These are phyloP conservation scores for Onygena corvina DNA, from an alignment of 2,329 filamentous ascomycete genomes.

Conservation along the genomic window DNA sequence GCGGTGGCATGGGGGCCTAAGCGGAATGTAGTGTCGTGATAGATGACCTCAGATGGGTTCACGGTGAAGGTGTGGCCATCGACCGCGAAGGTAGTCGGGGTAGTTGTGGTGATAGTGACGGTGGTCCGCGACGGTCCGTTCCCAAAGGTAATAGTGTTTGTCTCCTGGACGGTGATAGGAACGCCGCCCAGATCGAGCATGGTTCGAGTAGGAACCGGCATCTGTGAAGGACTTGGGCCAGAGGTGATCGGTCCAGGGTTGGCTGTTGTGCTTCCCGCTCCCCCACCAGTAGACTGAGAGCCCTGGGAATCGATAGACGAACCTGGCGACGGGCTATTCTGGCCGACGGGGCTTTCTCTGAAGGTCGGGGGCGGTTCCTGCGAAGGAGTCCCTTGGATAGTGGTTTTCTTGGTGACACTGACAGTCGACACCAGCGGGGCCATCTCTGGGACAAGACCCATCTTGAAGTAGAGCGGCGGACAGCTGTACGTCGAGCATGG, in stretches of 20 bases:
- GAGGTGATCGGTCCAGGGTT: background rate
- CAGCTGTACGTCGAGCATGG: slow-evolving; percentile 11
- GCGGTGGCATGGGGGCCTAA: background rate
- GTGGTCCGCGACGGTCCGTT: slow-evolving; percentile 7
- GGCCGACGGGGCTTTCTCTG: background rate
- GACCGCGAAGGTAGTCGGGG: slow-evolving; percentile 9
- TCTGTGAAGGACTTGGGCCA: background rate
- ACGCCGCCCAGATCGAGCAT: slow-evolving; percentile 8
- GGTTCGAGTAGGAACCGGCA: background rate
- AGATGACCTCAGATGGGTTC: slow-evolving; percentile 11
- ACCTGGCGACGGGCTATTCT: background rate
- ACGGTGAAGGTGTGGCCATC: slow-evolving; percentile 9
- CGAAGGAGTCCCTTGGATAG: slow-evolving; percentile 7
- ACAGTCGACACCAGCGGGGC: slow-evolving; percentile 2
- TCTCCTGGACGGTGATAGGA: slow-evolving; percentile 8
- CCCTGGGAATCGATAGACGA: background rate
- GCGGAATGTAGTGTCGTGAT: slow-evolving; percentile 7
- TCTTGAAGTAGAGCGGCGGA: background rate
- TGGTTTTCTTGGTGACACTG: slow-evolving; percentile 14
- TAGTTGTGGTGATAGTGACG: slow-evolving; percentile 1
- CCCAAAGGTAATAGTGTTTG: background rate
- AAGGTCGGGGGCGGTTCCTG: slow-evolving; percentile 9
- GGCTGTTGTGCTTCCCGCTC: background rate
- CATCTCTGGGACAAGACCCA: background rate
- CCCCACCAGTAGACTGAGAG: background rate